Conservation (phyloP, 805 yeast species). For the Ogataea sp. region DNA sequence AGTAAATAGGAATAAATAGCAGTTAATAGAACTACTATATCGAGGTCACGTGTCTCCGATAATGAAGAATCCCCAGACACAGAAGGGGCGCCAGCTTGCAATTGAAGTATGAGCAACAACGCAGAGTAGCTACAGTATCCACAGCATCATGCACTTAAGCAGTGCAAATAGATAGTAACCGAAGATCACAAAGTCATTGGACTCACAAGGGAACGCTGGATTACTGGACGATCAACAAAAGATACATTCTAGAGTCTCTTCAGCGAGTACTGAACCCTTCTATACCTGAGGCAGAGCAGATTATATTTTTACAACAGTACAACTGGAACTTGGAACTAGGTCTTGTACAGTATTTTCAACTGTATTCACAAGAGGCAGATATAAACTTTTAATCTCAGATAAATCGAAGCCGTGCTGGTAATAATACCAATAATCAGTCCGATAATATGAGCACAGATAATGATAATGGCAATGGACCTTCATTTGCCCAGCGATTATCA, state of each 20-base stretch:
- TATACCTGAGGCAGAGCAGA: slow-evolving; percentile 11
- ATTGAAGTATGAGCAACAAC: too few species aligned
- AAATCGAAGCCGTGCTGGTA: slow-evolving; percentile 1
- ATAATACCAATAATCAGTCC: not conserved
- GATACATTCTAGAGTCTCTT: slow-evolving; percentile 12
- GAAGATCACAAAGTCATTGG: too few species aligned
- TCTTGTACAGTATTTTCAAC: slow-evolving; percentile 14
- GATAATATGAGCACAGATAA: not conserved
- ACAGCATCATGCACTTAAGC: too few species aligned
- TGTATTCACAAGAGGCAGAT: slow-evolving; percentile 14
- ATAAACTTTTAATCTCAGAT: slow-evolving; percentile 4
- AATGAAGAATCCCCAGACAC: too few species aligned
- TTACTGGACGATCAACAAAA: too few species aligned
- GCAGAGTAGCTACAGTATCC: too few species aligned
- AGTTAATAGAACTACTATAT: too few species aligned
- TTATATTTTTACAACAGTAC: slow-evolving; percentile 10
- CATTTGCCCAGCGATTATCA: slow-evolving; percentile 2
- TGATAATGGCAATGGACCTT: slow-evolving; percentile 2
- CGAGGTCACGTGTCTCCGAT: too few species aligned
- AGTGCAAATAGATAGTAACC: too few species aligned
- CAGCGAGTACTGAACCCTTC: slow-evolving; percentile 10
- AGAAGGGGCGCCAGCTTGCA: too few species aligned
- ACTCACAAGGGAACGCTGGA: too few species aligned
- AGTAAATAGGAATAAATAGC: too few species aligned
- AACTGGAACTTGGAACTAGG: slow-evolving; percentile 22